Evolutionary conservation across 257 asterid species (phyloP), one percentile per base, ranked within the genome.

Genomic region (Echites panduratus): DNA sequence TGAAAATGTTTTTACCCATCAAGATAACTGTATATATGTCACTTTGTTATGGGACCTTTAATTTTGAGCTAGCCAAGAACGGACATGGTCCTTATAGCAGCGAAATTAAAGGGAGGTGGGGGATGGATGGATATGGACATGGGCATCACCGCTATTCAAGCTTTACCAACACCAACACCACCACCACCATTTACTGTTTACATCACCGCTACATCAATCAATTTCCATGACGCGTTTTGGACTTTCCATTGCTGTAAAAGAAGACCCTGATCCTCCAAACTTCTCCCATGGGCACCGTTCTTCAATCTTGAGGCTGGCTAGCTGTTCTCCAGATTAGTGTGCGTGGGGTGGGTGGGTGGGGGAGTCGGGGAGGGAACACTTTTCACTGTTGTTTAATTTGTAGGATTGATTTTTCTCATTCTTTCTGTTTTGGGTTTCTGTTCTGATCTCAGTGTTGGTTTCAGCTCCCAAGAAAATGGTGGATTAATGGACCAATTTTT

Each of bases 191-290:
- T 52, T 19, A 41, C 45, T 41, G 7, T 41, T 17, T 0, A 12
- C 58, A 53, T 29, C 77, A 74, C 77, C 57, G 72, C 56, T 22
- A 19, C 5, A 7, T 2, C 70, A 44, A 67, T 44, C 71, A 67
- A 38, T 22, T n/a, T 19, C 32, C 24, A 12, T 12, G 0, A 67
- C 57, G 35, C 52, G 70, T 13, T 45, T 67, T 22, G 0, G 41
- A 7, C 54, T 35, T 68, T 56, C 27, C 3, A 3, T 20, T 45
- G 10, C 14, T 67, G 56, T 44, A 22, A 66, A 12, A 44, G 24
- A 26, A 53, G 59, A 53, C 59, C 57, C 14, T 32, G 38, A 3
- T 32, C 38, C 1, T 3, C 38, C 58, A 7, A 45, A 66, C 40
- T 66, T 67, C 41, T 44, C n/a, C 17, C 11, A 27, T 41, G 45